Conservation (phyloP, 768 basidiomycete species). For the Agrocybe praecox region DNA sequence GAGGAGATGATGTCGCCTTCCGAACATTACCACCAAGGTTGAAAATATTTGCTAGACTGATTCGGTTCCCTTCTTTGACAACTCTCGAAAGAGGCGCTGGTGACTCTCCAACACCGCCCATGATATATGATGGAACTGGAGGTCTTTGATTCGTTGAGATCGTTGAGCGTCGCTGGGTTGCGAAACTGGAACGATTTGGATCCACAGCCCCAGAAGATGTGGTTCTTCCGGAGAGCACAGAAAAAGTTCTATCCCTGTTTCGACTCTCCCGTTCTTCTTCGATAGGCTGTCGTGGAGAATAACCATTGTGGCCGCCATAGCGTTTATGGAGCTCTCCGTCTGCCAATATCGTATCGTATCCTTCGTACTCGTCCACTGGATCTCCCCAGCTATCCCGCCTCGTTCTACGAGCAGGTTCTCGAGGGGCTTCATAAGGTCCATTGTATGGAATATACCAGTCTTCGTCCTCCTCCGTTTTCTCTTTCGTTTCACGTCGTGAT, state of each 20-base stretch:
- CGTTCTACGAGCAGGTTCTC: slow-evolving; percentile 25
- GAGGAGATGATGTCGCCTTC: background rate
- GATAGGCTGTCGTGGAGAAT: slow-evolving; percentile 12
- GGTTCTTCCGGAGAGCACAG: slow-evolving; percentile 44
- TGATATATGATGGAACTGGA: slow-evolving; percentile 43
- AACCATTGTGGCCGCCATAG: slow-evolving; percentile 23
- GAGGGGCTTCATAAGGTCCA: slow-evolving; percentile 57
- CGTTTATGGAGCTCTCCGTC: slow-evolving; percentile 30
- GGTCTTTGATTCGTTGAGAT: slow-evolving; percentile 30
- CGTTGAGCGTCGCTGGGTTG: slow-evolving; percentile 35
- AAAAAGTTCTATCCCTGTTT: slow-evolving; percentile 36
- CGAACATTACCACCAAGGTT: slow-evolving; percentile 34
- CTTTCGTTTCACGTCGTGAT: slow-evolving; percentile 13
- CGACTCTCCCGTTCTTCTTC: slow-evolving; percentile 23
- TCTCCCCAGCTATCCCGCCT: slow-evolving; percentile 47
- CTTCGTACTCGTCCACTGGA: slow-evolving; percentile 33
- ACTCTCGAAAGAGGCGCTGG: slow-evolving; percentile 45
- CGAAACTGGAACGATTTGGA: slow-evolving; percentile 31
- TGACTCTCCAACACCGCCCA: slow-evolving; percentile 68
- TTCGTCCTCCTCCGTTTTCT: slow-evolving; percentile 31
- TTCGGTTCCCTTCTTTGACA: slow-evolving; percentile 38
- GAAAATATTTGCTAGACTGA: slow-evolving; percentile 59
- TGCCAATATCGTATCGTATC: slow-evolving; percentile 28
- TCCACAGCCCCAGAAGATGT: slow-evolving; percentile 40
- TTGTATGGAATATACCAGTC: slow-evolving; percentile 71